A percentile compares a stretch with the other conserved stretches of the same genome.
phyloP scores from a whole-genome alignment of 177 flowering plant genomes.

The Vitis hybrid region DNA sequence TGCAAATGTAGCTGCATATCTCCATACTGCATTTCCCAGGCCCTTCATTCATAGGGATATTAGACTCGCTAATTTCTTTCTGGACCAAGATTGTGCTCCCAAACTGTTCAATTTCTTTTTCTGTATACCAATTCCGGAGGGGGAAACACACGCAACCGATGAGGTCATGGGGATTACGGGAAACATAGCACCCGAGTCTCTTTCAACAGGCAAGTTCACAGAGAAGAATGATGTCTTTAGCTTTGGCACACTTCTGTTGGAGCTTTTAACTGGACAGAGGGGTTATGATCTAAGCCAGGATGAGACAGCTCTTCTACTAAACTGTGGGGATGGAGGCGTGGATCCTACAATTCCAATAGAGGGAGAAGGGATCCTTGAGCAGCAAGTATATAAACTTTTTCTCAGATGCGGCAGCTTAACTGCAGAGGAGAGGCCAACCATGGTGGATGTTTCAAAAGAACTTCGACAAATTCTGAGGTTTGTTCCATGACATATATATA shows the following conservation, averaged over 20 bases:
- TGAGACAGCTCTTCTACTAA: neutral
- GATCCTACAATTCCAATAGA: conserved; percentile 11
- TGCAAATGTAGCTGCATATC: conserved; percentile 14
- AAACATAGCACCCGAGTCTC: neutral
- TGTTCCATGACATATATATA: no score
- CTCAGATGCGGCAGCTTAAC: conserved; percentile 4
- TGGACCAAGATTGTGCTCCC: conserved; percentile 2
- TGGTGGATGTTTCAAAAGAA: conserved; percentile 17
- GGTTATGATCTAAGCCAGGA: neutral
- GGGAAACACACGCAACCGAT: neutral
- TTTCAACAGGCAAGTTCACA: neutral
- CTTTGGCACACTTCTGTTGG: conserved; percentile 9
- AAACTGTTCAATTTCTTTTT: conserved; percentile 9
- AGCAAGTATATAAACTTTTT: conserved; percentile 11
- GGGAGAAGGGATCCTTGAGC: neutral
- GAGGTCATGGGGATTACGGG: neutral
- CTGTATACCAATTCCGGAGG: conserved; percentile 5
- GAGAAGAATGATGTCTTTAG: conserved; percentile 13
- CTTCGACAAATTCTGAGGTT: conserved; percentile 7
- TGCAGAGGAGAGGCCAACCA: conserved; percentile 13
- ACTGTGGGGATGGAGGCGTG: conserved; percentile 2
- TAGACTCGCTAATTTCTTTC: neutral
- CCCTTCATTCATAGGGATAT: conserved; percentile 15
- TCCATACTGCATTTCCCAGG: conserved; percentile 10
- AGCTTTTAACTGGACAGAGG: conserved; percentile 14